Conservation (phyloP, 2,329 filamentous ascomycete species). For the Periglandula ipomoeae region DNA sequence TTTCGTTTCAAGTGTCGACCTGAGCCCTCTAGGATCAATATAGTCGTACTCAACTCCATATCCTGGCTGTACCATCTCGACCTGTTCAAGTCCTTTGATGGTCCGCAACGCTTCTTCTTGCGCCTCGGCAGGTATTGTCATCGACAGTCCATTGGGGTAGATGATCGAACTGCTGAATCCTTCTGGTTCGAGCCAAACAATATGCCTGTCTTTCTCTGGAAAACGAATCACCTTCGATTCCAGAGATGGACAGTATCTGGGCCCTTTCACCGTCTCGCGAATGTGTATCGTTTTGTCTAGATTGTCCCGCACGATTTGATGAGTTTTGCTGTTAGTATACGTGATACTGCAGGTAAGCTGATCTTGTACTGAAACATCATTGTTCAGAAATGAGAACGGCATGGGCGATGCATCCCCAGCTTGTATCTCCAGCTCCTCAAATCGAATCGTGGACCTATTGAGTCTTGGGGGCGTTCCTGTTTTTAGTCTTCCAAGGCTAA, state of each 20-base stretch:
- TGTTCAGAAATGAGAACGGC: slow-evolving; percentile 88
- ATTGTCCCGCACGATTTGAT: slow-evolving; percentile 77
- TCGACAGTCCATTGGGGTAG: slow-evolving; percentile 94
- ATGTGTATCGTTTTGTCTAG: slow-evolving; percentile 97
- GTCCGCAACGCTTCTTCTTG: slow-evolving; percentile 81
- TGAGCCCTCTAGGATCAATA: slow-evolving; percentile 82
- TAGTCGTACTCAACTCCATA: slow-evolving; percentile 99
- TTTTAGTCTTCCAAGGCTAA: slow-evolving; percentile 82
- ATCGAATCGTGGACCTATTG: slow-evolving; percentile 75
- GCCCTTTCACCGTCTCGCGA: slow-evolving; percentile 86
- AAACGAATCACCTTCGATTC: slow-evolving; percentile 93
- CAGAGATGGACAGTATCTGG: slow-evolving; percentile 88
- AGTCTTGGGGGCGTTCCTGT: slow-evolving; percentile 90
- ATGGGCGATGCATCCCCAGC: slow-evolving; percentile 74
- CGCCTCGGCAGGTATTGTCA: slow-evolving; percentile 86
- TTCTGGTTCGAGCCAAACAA: slow-evolving; percentile 96
- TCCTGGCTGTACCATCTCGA: slow-evolving; percentile 85
- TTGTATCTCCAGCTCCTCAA: slow-evolving; percentile 60
- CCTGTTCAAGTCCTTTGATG: slow-evolving; percentile 79
- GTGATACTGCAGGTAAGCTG: slow-evolving; percentile 85
- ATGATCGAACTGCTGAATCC: slow-evolving; percentile 84
- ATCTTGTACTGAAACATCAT: slow-evolving; percentile 64
- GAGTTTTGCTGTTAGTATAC: slow-evolving; percentile 73
- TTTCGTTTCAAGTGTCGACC: slow-evolving; percentile 89
- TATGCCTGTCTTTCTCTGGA: slow-evolving; percentile 67